Conservation (phyloP, 176 grass and related monocot species). For the Zoysia pacifica region DNA sequence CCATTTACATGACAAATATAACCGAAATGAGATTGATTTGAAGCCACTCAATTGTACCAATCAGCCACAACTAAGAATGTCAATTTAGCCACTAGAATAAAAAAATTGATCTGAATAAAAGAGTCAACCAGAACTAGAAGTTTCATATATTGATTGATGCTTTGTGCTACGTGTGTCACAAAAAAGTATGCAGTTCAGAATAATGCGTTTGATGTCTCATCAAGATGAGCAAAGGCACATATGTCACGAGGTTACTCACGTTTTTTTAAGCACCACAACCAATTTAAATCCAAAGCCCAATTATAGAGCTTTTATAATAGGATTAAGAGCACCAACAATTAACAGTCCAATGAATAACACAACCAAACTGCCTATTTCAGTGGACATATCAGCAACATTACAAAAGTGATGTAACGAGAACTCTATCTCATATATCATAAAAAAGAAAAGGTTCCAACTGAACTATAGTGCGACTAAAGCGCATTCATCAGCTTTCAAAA, state of each 20-base stretch:
- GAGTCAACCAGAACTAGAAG: background rate
- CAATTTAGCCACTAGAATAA: background rate
- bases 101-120: background rate
- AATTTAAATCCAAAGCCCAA: too few relatives aligned
- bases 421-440: background rate
- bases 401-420: slow-evolving; percentile 7
- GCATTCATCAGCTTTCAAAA: background rate
- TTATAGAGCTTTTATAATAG: too few relatives aligned
- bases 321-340: too few relatives aligned
- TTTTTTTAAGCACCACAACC: background rate
- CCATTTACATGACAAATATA: background rate
- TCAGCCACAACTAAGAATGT: background rate
- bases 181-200: background rate
- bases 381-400: background rate
- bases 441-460: background rate
- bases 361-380: background rate
- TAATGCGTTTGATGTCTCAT: background rate
- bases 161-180: background rate
- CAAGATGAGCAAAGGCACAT: background rate
- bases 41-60: background rate
- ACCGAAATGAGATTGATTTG: background rate
- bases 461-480: slow-evolving; percentile 10
- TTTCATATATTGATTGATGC: background rate
- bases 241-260: background rate
- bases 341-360: too few relatives aligned